Base-by-base conservation (phyloP, 768 basidiomycete species). In the Macrolepiota albuminosa region DNA sequence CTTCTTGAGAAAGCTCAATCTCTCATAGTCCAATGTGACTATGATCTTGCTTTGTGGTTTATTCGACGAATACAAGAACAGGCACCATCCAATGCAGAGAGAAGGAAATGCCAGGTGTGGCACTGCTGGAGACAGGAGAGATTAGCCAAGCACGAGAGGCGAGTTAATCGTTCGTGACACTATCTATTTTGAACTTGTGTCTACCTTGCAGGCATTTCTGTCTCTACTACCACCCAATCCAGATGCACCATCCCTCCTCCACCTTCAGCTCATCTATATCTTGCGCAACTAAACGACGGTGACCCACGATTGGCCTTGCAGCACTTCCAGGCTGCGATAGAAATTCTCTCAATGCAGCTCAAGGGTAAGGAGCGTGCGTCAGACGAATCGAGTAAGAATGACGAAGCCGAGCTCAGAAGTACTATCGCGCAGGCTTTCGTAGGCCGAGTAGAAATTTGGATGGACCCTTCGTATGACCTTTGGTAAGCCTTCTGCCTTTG, bases 391-490 rank as follows among this genome's bases (percentile, higher is more conserved):
- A 46, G 65, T 7, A 73, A 69, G 59, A 77, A 72, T 54, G 84
- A 83, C 63, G 85, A 89, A 59, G 69, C 76, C 3, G 87, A 91
- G 64, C 70, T 86, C 51, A 86, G 78, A 67, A 80, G 72, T 36
- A 91, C 85, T 67, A 85, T 88, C 58, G 86, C 94, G 11, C 80
- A 88, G 43, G 92, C 91, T 8, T 80, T 95, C 24, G 81, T 94
- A 34, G 89, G 89, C 8, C 94, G 95, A 81, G 88, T 95, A 29
- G 95, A 96, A 70, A 90, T 95, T 16, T 97, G 94, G 94, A 96
- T 97, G 93, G 91, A 95, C 67, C 89, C 89, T 34, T 81, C 82
- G 2, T 87, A 88, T 64, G 93, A 95, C 78, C 77, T 96, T 53
- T 95, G 94, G 94, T 89, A 66, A 54, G 69, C 36, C 37, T 24